phyloP scores from a whole-genome alignment of 192 early-diverging fungal genomes.

The Backusella tuberculispora region DNA sequence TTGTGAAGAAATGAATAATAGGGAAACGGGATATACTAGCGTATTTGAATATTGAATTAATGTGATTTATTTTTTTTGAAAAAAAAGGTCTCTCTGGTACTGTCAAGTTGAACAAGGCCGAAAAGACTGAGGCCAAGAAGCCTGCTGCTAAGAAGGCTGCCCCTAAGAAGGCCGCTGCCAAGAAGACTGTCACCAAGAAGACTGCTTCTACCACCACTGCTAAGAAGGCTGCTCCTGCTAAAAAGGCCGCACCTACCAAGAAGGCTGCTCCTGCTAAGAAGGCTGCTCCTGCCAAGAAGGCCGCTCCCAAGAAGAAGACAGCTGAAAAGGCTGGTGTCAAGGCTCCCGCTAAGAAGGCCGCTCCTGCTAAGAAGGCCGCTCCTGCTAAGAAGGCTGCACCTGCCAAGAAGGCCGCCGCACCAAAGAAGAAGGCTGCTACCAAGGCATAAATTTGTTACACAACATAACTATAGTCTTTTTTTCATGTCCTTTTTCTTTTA shows the following conservation, averaged over 20 bases:
- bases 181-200: slow-evolving; percentile 31
- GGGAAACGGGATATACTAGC: neutral
- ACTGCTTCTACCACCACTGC: slow-evolving; percentile 30
- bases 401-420: slow-evolving; percentile 47
- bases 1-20: neutral
- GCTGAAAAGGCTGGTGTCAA: slow-evolving; percentile 42
- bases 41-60: neutral
- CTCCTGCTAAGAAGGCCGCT: slow-evolving; percentile 33
- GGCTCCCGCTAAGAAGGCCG: slow-evolving; percentile 46
- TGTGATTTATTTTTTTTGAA: neutral
- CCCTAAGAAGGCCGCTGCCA: slow-evolving; percentile 50
- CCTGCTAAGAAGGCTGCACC: slow-evolving; percentile 50
- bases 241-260: slow-evolving; percentile 34
- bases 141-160: slow-evolving; percentile 40
- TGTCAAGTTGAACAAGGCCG: slow-evolving; percentile 66
- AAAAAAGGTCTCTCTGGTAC: slow-evolving; percentile 54
- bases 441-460: slow-evolving; percentile 40
- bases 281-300: slow-evolving; percentile 44
- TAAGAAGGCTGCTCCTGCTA: slow-evolving; percentile 45
- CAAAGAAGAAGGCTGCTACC: slow-evolving; percentile 32
- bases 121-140: slow-evolving; percentile 48
- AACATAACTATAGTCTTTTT: neutral
- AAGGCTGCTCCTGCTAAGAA: slow-evolving; percentile 44
- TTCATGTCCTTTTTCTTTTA: neutral
- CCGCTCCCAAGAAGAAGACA: slow-evolving; percentile 49